These are phyloP conservation scores for Aspergillus pseudoglaucus DNA, from an alignment of 2,329 filamentous ascomycete genomes.

Conservation along the genomic window DNA sequence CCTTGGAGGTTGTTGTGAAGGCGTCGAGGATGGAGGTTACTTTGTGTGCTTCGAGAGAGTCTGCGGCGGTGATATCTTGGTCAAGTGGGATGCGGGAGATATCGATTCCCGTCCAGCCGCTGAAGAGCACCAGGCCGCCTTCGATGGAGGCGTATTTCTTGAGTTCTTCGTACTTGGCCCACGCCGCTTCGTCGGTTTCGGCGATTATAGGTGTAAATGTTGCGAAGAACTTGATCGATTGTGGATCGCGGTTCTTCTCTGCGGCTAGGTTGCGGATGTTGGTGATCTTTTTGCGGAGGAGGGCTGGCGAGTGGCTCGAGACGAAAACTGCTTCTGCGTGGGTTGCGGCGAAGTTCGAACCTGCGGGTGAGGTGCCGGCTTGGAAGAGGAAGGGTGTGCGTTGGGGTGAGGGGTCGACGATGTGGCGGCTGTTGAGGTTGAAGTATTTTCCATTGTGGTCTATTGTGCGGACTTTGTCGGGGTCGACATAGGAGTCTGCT, in stretches of 20 bases:
- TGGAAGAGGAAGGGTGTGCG: constrained; percentile 54
- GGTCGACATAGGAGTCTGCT: constrained; percentile 53
- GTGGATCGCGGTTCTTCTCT: constrained; percentile 49
- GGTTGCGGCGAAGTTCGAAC: constrained; percentile 50
- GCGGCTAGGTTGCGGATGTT: constrained; percentile 49
- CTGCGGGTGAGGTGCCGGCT: constrained; percentile 54
- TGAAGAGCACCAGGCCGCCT: constrained; percentile 51
- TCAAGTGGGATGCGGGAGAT: constrained; percentile 53
- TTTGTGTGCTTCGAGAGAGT: constrained; percentile 49
- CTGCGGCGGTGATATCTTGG: constrained; percentile 49
- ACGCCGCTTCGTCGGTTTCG: constrained; percentile 48
- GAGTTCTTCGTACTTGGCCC: constrained; percentile 46
- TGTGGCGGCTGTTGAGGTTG: constrained; percentile 41
- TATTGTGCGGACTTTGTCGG: constrained; percentile 54
- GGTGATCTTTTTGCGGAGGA: constrained; percentile 47
- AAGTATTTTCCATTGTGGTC: constrained; percentile 55
- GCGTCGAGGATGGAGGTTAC: constrained; percentile 45
- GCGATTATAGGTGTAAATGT: constrained; percentile 48
- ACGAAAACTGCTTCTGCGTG: constrained; percentile 59
- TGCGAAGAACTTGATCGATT: constrained; percentile 51
- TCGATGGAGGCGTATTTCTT: constrained; percentile 49
- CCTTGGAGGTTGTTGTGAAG: constrained; percentile 45
- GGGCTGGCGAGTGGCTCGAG: constrained; percentile 45
- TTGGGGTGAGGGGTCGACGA: constrained; percentile 52
- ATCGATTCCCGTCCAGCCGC: constrained; percentile 56